Percentiles rank a stretch among this genome's conserved stretches.
Conservation (phyloP, 352 stramenopile genomes). For the Pythium scleroteichum region DNA sequence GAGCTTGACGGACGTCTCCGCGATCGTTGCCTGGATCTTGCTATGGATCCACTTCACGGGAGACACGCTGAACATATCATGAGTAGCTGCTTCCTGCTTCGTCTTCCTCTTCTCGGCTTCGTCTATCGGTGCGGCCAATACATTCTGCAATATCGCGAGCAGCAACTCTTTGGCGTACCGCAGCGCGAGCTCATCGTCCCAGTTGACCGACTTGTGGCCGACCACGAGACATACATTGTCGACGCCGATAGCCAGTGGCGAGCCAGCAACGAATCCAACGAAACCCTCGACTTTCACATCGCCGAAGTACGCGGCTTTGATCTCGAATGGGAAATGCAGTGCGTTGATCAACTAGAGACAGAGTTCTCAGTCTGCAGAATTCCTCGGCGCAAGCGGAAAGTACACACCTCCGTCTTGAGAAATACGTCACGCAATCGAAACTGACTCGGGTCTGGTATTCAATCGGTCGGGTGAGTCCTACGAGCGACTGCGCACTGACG, state of each 20-base stretch:
- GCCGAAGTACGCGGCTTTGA: slow-evolving; percentile 68
- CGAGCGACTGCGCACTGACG: no score
- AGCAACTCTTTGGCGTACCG: slow-evolving; percentile 72
- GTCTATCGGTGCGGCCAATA: slow-evolving; percentile 17
- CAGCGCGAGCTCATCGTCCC: slow-evolving; percentile 66
- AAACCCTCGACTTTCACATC: slow-evolving; percentile 66
- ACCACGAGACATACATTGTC: slow-evolving; percentile 69
- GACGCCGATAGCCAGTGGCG: slow-evolving; percentile 50
- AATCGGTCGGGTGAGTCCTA: not conserved
- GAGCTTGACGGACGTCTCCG: slow-evolving; percentile 60
- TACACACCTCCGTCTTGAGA: slow-evolving; percentile 52
- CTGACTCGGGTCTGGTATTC: slow-evolving; percentile 55
- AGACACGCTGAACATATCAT: slow-evolving; percentile 30
- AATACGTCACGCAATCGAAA: slow-evolving; percentile 65
- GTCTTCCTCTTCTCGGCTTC: not conserved
- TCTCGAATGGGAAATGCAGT: slow-evolving; percentile 63
- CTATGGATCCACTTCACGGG: slow-evolving; percentile 60
- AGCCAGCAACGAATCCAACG: slow-evolving; percentile 54
- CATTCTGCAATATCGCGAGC: slow-evolving; percentile 54
- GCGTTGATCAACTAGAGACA: slow-evolving; percentile 52
- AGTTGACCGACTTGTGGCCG: slow-evolving; percentile 52
- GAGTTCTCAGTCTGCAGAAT: no score
- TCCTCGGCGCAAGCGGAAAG: no score
- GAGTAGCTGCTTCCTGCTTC: not conserved
- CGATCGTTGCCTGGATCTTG: slow-evolving; percentile 45